These are phyloP conservation scores for Teratosphaeria epicoccoides DNA, from an alignment of 2,329 filamentous ascomycete species.

Conservation along the genomic window DNA sequence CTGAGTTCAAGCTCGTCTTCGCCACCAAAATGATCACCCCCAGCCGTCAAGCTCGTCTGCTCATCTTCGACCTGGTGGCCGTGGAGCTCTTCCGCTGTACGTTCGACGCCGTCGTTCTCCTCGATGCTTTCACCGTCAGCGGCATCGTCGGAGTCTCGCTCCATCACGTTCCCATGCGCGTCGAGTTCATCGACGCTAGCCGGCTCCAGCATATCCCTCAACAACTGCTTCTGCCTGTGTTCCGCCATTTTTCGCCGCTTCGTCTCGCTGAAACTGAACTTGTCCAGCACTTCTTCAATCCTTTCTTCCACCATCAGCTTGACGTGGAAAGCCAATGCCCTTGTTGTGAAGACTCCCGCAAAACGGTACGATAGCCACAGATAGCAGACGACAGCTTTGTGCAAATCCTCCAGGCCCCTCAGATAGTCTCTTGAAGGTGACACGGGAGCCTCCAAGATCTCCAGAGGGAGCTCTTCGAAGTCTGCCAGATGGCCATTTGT, in stretches of 20 bases:
- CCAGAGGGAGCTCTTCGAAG: constrained; percentile 59
- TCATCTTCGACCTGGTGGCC: background rate
- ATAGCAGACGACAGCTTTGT: constrained; percentile 75
- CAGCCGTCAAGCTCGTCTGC: background rate
- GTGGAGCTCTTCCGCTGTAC: constrained; percentile 25
- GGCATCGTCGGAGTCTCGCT: background rate
- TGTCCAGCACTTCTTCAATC: constrained; percentile 54
- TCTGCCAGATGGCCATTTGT: constrained; percentile 58
- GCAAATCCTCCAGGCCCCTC: constrained; percentile 60
- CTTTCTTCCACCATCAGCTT: constrained; percentile 66
- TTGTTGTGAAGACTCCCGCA: constrained; percentile 64
- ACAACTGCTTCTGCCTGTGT: constrained; percentile 18
- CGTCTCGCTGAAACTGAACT: constrained; percentile 39
- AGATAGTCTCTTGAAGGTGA: constrained; percentile 48
- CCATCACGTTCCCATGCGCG: constrained; percentile 2
- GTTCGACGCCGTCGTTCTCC: constrained; percentile 26
- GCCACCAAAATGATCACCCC: background rate
- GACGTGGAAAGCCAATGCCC: constrained; percentile 65
- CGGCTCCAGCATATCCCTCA: constrained; percentile 9
- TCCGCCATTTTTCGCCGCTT: constrained; percentile 18
- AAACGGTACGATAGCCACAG: constrained; percentile 91
- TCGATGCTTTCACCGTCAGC: background rate
- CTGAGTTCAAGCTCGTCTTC: constrained; percentile 5
- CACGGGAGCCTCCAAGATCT: constrained; percentile 44
- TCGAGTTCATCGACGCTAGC: constrained; percentile 1